Conservation (phyloP, 805 yeast species). For the Zygoascus ofunaensis region DNA sequence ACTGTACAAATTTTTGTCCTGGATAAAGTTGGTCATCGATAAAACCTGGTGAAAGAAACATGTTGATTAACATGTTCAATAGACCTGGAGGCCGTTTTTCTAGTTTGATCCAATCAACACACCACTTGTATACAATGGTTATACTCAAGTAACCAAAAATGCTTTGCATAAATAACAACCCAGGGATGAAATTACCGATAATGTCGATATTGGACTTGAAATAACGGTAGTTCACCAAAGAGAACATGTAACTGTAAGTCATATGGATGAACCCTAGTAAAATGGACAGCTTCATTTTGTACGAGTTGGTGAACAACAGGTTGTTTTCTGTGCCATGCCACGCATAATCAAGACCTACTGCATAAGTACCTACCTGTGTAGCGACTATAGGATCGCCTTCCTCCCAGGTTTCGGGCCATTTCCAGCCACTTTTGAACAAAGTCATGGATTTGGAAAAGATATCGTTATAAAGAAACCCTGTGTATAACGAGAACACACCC, state of each 20-base stretch:
- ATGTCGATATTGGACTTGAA: conserved; percentile 72
- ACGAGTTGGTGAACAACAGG: conserved; percentile 82
- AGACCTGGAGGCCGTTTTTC: conserved; percentile 84
- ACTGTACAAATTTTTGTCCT: conserved; percentile 74
- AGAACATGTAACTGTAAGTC: conserved; percentile 80
- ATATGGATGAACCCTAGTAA: conserved; percentile 92
- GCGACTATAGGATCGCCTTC: conserved; percentile 64
- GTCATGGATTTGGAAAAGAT: conserved; percentile 86
- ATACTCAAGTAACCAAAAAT: conserved; percentile 87
- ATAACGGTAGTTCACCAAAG: conserved; percentile 65
- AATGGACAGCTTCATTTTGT: conserved; percentile 93
- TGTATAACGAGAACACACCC: conserved; percentile 95
- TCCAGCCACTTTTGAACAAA: conserved; percentile 81
- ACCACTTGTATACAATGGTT: conserved; percentile 88
- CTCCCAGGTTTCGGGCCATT: conserved; percentile 69
- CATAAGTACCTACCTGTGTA: conserved; percentile 55
- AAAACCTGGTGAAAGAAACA: conserved; percentile 90
- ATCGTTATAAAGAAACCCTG: conserved; percentile 92
- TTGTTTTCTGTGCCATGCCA: conserved; percentile 98
- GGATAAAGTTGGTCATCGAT: conserved; percentile 70
- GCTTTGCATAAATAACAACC: conserved; percentile 89
- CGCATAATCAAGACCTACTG: conserved; percentile 81
- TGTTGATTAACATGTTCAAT: conserved; percentile 87
- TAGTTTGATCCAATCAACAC: conserved; percentile 77
- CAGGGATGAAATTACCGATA: conserved; percentile 88